Percentiles rank a stretch among this genome's conserved stretches.
These are phyloP conservation scores for Lizonia empirigonia DNA, from an alignment of 2,329 filamentous ascomycete genomes.

Conservation along the genomic window DNA sequence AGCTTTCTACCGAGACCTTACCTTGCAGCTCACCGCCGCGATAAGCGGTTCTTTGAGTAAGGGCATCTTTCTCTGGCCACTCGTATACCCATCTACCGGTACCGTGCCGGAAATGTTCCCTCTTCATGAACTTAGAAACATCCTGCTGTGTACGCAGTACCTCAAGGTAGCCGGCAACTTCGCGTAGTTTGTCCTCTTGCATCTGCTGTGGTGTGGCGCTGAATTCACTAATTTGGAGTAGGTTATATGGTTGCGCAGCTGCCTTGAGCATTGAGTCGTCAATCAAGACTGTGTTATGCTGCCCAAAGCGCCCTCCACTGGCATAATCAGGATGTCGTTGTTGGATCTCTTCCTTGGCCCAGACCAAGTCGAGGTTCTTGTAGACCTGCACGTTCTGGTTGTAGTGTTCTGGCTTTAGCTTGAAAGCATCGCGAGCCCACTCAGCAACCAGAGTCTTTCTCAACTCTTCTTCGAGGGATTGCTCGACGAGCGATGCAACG, in stretches of 20 bases:
- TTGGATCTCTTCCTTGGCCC: conserved; percentile 60
- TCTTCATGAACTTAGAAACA: conserved; percentile 66
- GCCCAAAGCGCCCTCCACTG: conserved; percentile 65
- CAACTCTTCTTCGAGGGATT: conserved; percentile 65
- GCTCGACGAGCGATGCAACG: conserved; percentile 69
- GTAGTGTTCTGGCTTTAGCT: conserved; percentile 69
- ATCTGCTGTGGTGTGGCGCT: conserved; percentile 52
- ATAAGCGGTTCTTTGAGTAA: background rate
- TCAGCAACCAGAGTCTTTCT: conserved; percentile 65
- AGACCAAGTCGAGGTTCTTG: conserved; percentile 78
- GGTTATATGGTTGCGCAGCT: conserved; percentile 79
- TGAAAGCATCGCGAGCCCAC: conserved; percentile 81
- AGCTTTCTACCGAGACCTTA: conserved; percentile 5
- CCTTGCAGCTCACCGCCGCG: conserved; percentile 6
- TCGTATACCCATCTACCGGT: conserved; percentile 34
- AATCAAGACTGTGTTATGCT: conserved; percentile 85
- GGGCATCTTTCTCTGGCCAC: conserved; percentile 25
- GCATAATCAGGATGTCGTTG: conserved; percentile 49
- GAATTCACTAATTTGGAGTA: conserved; percentile 82
- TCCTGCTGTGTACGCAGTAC: conserved; percentile 59
- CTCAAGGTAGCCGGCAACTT: conserved; percentile 61
- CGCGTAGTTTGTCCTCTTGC: conserved; percentile 53
- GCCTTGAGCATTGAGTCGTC: conserved; percentile 87
- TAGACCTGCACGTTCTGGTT: conserved; percentile 79
- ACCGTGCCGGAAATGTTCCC: conserved; percentile 35